Base-by-base conservation (phyloP, 306 rosid species). In the Dicorynia guianensis region DNA sequence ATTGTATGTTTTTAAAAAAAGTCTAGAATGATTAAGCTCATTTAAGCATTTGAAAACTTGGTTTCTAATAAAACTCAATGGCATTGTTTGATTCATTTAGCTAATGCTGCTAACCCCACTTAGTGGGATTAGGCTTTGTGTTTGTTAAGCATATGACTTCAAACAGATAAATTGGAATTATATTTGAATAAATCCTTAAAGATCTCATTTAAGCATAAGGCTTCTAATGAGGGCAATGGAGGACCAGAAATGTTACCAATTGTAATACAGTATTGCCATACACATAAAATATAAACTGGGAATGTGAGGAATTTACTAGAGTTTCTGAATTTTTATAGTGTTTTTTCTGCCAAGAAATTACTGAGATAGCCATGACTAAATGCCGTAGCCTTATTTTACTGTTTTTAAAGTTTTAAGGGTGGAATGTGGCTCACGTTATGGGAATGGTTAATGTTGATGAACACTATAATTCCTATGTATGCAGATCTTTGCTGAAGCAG, bases 401-500 rank as follows among this genome's bases (percentile, higher is more conserved):
- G 25, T 67, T 19, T 19, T 80, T 12, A 4, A 12, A 40, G 2
- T 3, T 10, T 6, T 40, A 5, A 46, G n/a, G n/a, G 52, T 46
- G 4, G n/a, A 46, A 12, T 13, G 3, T 7, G 12, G 11, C 2
- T 46, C 11, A 12, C 11, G 8, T 0, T 44, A 44, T 3, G 49
- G 7, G 4, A 44, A 6, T 44, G 46, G 48, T 63, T 60, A 17
- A 19, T 77, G 50, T 66, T 88, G 70, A 83, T 83, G 57, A 83
- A 69, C 65, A 66, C 59, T 68, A 67, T 48, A 69, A 67, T 78
- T 71, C 72, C 74, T 78, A 85, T 70, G 35, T 82, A 62, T 86
- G 81, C 87, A 96, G 99, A 90, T 86, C 78, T 86, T 80, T 65
- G 98, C 96, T 34, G 99, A 96, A 90, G 97, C 97, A 78, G 99